Evolutionary conservation across 495 filamentous ascomycete genomes (phyloP).

Genomic region (Cairneyella variabilis): DNA sequence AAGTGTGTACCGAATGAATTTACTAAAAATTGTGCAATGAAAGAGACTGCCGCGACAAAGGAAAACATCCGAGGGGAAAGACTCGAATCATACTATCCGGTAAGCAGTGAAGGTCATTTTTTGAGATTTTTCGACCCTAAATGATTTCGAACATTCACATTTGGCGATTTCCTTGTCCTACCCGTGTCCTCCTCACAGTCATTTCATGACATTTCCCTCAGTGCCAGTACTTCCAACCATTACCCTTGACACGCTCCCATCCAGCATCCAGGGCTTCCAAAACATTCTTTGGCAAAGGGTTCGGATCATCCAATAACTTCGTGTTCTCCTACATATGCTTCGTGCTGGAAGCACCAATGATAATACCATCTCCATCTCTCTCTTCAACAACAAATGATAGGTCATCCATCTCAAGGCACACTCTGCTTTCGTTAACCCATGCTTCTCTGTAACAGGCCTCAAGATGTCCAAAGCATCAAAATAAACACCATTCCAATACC

Average conservation of each 20-base stretch:
- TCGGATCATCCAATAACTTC: not conserved
- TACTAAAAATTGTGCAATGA: too few relatives aligned
- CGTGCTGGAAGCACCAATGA: not conserved
- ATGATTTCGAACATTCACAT: too few relatives aligned
- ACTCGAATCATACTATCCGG: too few relatives aligned
- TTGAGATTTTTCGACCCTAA: too few relatives aligned
- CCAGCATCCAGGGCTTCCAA: not conserved
- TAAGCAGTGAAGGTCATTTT: too few relatives aligned
- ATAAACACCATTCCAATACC: not conserved
- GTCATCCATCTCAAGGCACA: slow-evolving; percentile 1
- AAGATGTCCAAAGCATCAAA: not conserved
- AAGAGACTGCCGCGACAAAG: too few relatives aligned
- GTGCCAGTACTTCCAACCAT: not conserved
- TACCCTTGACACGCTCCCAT: not conserved
- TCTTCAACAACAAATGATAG: not conserved
- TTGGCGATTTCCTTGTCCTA: too few relatives aligned
- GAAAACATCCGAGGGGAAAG: too few relatives aligned
- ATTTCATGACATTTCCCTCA: too few relatives aligned
- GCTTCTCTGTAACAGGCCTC: not conserved
- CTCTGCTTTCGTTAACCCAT: not conserved
- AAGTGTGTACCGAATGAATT: too few relatives aligned
- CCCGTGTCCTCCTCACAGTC: too few relatives aligned
- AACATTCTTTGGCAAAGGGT: not conserved
- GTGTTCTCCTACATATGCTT: slow-evolving; percentile 11
- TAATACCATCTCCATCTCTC: not conserved